phyloP scores from a whole-genome alignment of 371 early-diverging fungal species.

The Apophysomyces variabilis region DNA sequence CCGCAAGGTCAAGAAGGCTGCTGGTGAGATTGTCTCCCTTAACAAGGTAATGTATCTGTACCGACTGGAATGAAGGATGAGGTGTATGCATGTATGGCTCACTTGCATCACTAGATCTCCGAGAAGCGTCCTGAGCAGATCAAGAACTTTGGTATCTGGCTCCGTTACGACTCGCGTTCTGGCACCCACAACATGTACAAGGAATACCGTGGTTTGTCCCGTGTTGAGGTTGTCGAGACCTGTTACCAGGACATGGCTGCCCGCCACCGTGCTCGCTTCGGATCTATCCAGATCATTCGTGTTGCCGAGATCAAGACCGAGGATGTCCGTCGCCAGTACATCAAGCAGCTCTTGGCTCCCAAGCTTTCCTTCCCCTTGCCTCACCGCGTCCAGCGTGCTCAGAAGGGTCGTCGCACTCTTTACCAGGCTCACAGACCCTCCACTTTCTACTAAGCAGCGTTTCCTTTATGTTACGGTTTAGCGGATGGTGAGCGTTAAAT shows the following conservation, averaged over 20 bases:
- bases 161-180: conserved; percentile 99
- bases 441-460: conserved; percentile 74
- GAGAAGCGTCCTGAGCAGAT: conserved; percentile 94
- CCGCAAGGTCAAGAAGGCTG: conserved; percentile 99
- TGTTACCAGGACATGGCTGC: conserved; percentile 99
- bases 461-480: conserved; percentile 1
- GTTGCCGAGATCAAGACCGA: conserved; percentile 90
- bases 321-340: conserved; percentile 97
- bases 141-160: conserved; percentile 99
- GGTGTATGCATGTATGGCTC: neutral
- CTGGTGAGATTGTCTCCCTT: conserved; percentile 96
- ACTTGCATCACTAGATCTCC: conserved; percentile 67
- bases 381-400: conserved; percentile 89
- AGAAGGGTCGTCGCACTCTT: conserved; percentile 71
- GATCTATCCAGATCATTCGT: conserved; percentile 97
- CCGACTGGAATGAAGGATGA: neutral
- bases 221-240: conserved; percentile 92
- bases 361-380: conserved; percentile 97
- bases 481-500: conserved; percentile 5
- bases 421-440: conserved; percentile 93
- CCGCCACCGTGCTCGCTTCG: conserved; percentile 98
- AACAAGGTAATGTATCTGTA: conserved; percentile 73
- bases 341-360: conserved; percentile 90
- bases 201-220: conserved; percentile 99
- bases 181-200: conserved; percentile 99